Base-by-base conservation (phyloP, 305 asterid genomes). In the Fraxinus albicans region DNA sequence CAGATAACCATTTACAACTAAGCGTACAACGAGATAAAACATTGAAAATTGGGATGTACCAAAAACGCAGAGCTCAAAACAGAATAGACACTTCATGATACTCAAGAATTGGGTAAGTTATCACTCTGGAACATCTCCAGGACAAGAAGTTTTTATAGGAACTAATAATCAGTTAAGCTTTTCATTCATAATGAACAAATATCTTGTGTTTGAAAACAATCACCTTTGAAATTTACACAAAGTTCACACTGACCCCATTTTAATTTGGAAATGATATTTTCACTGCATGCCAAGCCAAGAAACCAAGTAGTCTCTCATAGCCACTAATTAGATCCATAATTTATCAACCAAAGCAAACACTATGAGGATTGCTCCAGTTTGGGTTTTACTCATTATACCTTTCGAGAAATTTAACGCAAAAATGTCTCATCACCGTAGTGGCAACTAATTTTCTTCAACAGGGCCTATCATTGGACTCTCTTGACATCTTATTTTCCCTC, bases 1-100 rank as follows among this genome's bases (percentile, higher is more conserved):
- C 90, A 86, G 83, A 81, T n/a, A 87, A 83, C 44, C 72, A 42
- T 77, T 17, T 73, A 55, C 83, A 65, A 89, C 42, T 77, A 84
- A 27, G 78, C 72, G 85, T 77, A 75, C 17, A 80, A 78, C 77
- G 7, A 67, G 27, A 53, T 70, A 73, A 80, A 80, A 78, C 82
- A 72, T 38, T 60, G 38, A 65, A 69, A 85, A 31, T 82, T 76
- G 47, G 77, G 42, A 82, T 76, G 42, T 38, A 42, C 40, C 31
- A n/a, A 40, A 74, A 19, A 25, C 69, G 77, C 65, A 25, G 34
- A 53, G 40, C 47, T 29, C n/a, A 29, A 17, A 69, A 25, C 38
- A 8, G 5, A 25, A 69, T 69, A 69, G 35, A 35, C 38, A 69
- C 21, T 33, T 69, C 38, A 69, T 12, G 21, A 69, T 29, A 10